Conservation (phyloP, 2,329 filamentous ascomycete genomes). For the Sclerotinia glacialis region DNA sequence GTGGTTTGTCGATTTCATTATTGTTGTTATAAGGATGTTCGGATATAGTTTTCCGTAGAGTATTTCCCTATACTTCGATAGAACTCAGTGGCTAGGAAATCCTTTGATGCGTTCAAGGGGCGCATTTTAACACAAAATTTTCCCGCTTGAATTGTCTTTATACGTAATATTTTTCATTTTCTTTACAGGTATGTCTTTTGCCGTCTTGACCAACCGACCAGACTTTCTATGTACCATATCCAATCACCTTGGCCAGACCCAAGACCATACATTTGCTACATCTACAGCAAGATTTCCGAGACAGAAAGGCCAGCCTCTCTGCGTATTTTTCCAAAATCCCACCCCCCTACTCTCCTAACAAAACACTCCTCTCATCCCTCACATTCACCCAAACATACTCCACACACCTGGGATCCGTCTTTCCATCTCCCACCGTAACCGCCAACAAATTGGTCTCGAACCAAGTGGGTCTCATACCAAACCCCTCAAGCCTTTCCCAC, state of each 20-base stretch:
- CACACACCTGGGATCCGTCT: conserved; percentile 35
- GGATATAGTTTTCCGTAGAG: not conserved
- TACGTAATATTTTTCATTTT: not conserved
- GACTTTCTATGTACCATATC: not conserved
- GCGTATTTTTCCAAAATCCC: no score
- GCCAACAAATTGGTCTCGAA: conserved; percentile 37
- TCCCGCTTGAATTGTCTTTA: no score
- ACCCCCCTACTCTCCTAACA: conserved; percentile 26
- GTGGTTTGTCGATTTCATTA: no score
- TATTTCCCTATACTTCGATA: not conserved
- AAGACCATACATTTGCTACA: not conserved
- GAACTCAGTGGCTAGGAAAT: not conserved
- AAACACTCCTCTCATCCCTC: conserved; percentile 32
- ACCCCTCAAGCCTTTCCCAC: conserved; percentile 38
- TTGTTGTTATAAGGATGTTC: not conserved
- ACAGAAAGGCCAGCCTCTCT: no score
- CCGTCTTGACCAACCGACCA: not conserved
- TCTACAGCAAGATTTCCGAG: not conserved
- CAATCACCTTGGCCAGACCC: not conserved
- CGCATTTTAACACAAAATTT: not conserved
- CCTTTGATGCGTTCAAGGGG: not conserved
- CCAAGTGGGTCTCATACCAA: conserved; percentile 37
- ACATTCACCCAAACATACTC: conserved; percentile 37
- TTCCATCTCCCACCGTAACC: conserved; percentile 30
- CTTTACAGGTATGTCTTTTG: not conserved